phyloP scores from a whole-genome alignment of 257 asterid genomes.

The Solanum lycopersicoides region DNA sequence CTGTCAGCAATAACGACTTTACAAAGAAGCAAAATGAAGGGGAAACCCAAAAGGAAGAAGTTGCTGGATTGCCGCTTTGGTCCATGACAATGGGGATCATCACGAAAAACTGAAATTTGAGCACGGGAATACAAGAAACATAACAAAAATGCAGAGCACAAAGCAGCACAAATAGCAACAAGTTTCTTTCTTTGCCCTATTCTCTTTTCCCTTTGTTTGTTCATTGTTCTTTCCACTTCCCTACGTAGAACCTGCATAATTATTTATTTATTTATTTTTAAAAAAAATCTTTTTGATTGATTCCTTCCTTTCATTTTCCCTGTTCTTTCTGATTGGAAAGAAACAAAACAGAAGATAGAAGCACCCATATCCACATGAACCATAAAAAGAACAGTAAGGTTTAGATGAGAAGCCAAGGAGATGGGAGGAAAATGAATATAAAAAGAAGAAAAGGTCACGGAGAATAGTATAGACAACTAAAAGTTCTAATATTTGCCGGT shows the following conservation, averaged over 20 bases:
- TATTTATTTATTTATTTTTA: not conserved
- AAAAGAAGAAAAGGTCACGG: not conserved
- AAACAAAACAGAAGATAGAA: not conserved
- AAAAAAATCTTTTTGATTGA: not conserved
- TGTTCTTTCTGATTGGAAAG: not conserved
- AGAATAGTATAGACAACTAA: not conserved
- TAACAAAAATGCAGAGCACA: not conserved
- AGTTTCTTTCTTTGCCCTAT: not conserved
- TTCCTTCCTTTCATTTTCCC: not conserved
- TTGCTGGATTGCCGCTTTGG: not conserved
- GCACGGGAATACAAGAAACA: not conserved
- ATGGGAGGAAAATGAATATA: not conserved
- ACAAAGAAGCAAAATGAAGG: not conserved
- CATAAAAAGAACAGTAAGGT: not conserved
- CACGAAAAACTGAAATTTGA: not conserved
- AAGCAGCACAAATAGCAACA: not conserved
- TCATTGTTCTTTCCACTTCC: not conserved
- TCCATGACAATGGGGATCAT: not conserved
- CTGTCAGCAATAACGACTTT: not conserved
- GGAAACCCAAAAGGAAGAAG: not conserved
- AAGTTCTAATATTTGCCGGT: not conserved
- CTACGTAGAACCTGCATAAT: not conserved
- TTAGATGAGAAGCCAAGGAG: not conserved
- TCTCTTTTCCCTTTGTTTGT: not conserved
- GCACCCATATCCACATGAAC: not conserved